Evolutionary conservation across 805 yeast species (phyloP).

Genomic region (Cyberlindnera suaveolens): DNA sequence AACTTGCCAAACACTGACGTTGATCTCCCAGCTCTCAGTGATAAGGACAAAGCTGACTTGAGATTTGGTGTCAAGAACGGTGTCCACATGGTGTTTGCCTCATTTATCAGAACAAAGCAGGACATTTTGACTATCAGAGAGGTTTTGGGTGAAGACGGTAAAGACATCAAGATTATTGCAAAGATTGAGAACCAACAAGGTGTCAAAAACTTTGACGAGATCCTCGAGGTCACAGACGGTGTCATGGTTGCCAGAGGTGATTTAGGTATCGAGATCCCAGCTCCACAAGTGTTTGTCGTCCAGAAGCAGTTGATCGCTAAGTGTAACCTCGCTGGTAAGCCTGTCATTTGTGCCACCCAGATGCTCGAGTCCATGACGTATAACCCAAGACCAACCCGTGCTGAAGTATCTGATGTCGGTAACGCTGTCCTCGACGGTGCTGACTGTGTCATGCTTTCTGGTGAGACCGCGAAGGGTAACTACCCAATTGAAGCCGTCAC

Average conservation of each 20-base stretch:
- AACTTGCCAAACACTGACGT: conserved; percentile 98
- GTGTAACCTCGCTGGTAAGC: conserved; percentile 99
- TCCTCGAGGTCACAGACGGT: conserved; percentile 92
- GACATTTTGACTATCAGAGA: conserved; percentile 88
- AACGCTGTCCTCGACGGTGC: conserved; percentile 99
- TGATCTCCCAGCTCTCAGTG: conserved; percentile 95
- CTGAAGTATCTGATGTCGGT: conserved; percentile 99
- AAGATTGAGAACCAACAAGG: conserved; percentile 99
- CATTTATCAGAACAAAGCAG: conserved; percentile 91
- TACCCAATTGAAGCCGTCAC: conserved; percentile 97
- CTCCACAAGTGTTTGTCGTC: conserved; percentile 96
- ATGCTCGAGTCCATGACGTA: conserved; percentile 99
- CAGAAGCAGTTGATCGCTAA: conserved; percentile 99
- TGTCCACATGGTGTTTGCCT: conserved; percentile 98
- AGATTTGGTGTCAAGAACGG: conserved; percentile 94
- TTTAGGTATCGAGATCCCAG: conserved; percentile 98
- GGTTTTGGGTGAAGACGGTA: conserved; percentile 96
- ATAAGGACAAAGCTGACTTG: conserved; percentile 91
- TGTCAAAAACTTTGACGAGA: conserved; percentile 98
- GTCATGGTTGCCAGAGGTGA: conserved; percentile 99
- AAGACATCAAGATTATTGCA: conserved; percentile 90
- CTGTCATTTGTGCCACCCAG: conserved; percentile 99
- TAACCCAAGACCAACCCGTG: conserved; percentile 99
- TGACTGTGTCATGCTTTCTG: conserved; percentile 99
- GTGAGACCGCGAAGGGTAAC: conserved; percentile 99